Conservation (phyloP, 148 eudicot species). For the Vaccinium macrocarpon region DNA sequence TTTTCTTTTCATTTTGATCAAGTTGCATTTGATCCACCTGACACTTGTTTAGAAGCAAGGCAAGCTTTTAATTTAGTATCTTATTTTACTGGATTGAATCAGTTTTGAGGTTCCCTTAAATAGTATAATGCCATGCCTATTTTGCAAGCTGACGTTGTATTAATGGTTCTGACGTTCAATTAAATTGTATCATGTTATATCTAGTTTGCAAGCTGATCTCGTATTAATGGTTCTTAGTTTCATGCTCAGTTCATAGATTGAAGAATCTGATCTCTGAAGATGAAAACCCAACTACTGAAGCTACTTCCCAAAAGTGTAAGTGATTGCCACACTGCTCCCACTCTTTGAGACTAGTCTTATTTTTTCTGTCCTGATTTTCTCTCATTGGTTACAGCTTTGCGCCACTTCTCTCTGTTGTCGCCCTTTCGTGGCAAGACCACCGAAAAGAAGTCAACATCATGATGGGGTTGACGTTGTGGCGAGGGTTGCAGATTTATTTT, state of each 20-base stretch:
- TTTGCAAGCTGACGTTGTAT: not conserved
- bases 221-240: conserved; percentile 13
- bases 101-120: not conserved
- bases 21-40: not conserved
- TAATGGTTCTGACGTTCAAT: not conserved
- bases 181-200: not conserved
- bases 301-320: conserved; percentile 78
- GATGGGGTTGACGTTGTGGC: conserved; percentile 14
- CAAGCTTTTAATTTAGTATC: not conserved
- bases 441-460: conserved; percentile 61
- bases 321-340: not conserved
- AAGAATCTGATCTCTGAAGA: conserved; percentile 77
- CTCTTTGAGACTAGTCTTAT: not conserved
- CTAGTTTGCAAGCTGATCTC: conserved; percentile 16
- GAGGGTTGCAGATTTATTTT: conserved; percentile 4
- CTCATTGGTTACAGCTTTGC: conserved; percentile 55
- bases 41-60: conserved; percentile 1
- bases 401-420: conserved; percentile 79
- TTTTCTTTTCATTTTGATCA: not conserved
- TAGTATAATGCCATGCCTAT: not conserved
- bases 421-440: conserved; percentile 71
- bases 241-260: conserved; percentile 54
- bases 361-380: not conserved
- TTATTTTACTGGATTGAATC: not conserved
- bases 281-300: conserved; percentile 42